Percentiles rank a stretch among this genome's conserved stretches.
phyloP scores from a whole-genome alignment of 345 rosid genomes.

The Populus nigra region DNA sequence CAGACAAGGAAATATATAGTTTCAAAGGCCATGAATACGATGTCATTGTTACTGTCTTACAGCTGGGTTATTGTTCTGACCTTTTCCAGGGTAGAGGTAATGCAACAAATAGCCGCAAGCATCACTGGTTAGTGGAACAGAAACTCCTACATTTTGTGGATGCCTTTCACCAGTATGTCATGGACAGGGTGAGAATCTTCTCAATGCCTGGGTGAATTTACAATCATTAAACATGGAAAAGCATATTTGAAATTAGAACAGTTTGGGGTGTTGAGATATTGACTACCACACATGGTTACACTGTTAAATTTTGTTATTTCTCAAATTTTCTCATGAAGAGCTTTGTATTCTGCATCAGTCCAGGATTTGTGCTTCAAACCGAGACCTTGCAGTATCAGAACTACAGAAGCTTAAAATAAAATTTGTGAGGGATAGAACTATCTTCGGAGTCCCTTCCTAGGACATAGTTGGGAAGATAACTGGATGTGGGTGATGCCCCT shows the following conservation, averaged over 20 bases:
- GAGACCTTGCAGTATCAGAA: not conserved
- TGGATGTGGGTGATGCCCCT: not conserved
- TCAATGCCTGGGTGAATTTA: not conserved
- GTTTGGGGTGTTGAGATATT: not conserved
- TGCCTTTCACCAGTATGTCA: constrained; percentile 98
- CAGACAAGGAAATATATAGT: not conserved
- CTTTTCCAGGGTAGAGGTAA: constrained; percentile 65
- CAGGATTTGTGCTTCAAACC: not conserved
- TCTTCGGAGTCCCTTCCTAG: not conserved
- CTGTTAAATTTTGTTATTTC: not conserved
- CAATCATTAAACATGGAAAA: not conserved
- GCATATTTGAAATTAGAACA: not conserved
- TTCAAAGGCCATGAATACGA: not conserved
- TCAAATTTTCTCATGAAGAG: not conserved
- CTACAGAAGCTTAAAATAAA: not conserved
- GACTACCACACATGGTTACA: not conserved
- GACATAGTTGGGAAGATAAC: not conserved
- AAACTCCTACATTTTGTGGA: constrained; percentile 98
- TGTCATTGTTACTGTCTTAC: not conserved
- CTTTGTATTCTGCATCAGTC: not conserved
- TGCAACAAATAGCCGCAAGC: constrained; percentile 54
- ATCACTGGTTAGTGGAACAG: constrained; percentile 93
- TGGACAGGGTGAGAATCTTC: constrained; percentile 83
- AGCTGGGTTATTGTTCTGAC: constrained; percentile 5
- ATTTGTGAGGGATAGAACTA: not conserved